Evolutionary conservation across 768 basidiomycete genomes (phyloP).

Genomic region (Exidia glandulosa): DNA sequence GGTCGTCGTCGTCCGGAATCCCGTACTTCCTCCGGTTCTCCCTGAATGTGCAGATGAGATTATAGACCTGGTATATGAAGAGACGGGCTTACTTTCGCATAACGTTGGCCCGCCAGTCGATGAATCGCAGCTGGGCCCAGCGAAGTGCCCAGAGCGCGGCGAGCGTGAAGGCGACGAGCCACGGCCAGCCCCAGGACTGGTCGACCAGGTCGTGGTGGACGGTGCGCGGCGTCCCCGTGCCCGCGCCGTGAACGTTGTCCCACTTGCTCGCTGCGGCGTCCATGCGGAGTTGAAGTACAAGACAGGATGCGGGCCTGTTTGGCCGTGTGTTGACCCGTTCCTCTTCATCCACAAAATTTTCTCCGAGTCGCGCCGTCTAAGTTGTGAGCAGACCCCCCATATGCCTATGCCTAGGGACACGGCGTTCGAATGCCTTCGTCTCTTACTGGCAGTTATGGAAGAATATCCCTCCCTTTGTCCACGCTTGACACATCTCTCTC

Average conservation of each 20-base stretch:
- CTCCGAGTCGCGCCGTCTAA: not conserved
- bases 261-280: not conserved
- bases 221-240: not conserved
- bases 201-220: not conserved
- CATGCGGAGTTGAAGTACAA: not conserved
- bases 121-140: not conserved
- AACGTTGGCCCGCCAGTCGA: constrained; percentile 5
- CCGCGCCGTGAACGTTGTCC: not conserved
- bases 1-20: constrained; percentile 71
- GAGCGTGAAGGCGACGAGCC: not conserved
- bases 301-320: not conserved
- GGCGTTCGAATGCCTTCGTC: not conserved
- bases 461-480: not conserved
- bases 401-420: not conserved
- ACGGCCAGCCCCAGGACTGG: not conserved
- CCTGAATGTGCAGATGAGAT: not conserved
- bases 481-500: not conserved
- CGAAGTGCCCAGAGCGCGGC: not conserved
- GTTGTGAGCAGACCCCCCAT: not conserved
- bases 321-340: not conserved
- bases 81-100: constrained; percentile 3
- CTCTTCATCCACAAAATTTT: not conserved
- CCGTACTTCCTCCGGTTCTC: constrained; percentile 54
- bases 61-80: not conserved
- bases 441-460: not conserved